Evolutionary conservation across 768 basidiomycete species (phyloP), one percentile per base, ranked within the genome.

Genomic region (Chalciporus pseudorubinellus): DNA sequence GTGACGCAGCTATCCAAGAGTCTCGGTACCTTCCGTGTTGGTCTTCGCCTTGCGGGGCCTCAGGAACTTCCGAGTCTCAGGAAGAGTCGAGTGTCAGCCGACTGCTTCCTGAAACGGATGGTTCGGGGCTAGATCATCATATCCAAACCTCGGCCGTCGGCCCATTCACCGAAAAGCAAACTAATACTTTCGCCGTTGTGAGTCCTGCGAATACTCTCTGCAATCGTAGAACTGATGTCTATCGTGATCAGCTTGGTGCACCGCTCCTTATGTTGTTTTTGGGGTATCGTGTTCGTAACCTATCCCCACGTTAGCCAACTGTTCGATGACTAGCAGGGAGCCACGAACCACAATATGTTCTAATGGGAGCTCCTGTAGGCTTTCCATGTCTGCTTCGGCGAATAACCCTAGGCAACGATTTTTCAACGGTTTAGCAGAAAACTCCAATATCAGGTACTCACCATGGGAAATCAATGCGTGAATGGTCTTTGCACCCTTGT

Each of bases 281-380:
- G 94, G 16, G 93, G 93, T 52, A 95, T 85, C 13, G 95, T 92
- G 72, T 99, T 99, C 43, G 97, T 97, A 33, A 98, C 93, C 85
- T 92, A 61, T 42, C 28, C 44, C n/a, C 40, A 31, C 53, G 33
- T 61, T 31, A 53, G 52, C 34, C 31, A 34, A 40, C 39, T 26
- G 31, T 21, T 31, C 19, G 38, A 21, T 18, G 24, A 41, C 28
- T 19, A 12, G 7, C 18, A 24, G 22, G n/a, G n/a, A 45, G 22
- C 10, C 3, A 49, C 88, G 41, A 66, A 92, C 92, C 68, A 99
- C 90, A 52, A 99, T 82, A 65, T 85, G 81, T 57, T 90, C 82
- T 56, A 99, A 75, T 3, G 91, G 90, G 24, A 95, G 74, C 43
- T 77, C 72, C 28, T 89, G 77, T 34, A 95, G 76, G 53, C 77